Conservation (phyloP, 2,329 filamentous ascomycete species). For the Penicillium sp. region DNA sequence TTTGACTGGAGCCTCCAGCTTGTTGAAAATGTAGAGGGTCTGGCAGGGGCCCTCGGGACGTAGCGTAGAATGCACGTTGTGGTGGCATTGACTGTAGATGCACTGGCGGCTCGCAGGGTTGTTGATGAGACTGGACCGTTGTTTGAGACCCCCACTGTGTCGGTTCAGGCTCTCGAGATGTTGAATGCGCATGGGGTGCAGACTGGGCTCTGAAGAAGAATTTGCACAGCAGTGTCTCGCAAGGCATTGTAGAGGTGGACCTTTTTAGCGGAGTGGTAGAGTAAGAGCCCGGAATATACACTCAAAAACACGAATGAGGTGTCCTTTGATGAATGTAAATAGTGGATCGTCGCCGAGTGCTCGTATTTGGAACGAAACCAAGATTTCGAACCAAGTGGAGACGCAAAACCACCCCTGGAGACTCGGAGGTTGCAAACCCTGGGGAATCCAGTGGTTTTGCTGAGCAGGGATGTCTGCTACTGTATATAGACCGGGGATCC, state of each 20-base stretch:
- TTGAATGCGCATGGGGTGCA: neutral
- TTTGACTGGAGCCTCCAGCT: neutral
- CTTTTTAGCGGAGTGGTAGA: neutral
- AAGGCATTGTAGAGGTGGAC: neutral
- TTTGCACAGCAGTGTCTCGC: conserved; percentile 10
- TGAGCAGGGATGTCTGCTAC: neutral
- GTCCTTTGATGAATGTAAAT: conserved; percentile 2
- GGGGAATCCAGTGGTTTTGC: neutral
- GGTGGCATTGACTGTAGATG: neutral
- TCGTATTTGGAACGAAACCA: conserved; percentile 12
- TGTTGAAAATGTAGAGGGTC: neutral
- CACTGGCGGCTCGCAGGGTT: neutral
- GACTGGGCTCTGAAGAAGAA: conserved; percentile 4
- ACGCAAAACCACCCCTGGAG: neutral
- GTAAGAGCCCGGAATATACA: conserved; percentile 1
- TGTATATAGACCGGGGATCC: neutral
- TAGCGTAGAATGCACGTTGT: too few relatives aligned
- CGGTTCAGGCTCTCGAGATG: neutral
- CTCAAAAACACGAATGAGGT: conserved; percentile 13
- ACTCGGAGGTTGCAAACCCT: neutral
- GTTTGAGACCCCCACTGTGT: neutral
- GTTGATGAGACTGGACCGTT: neutral
- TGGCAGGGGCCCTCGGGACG: neutral
- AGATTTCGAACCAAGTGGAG: neutral
- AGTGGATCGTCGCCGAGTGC: conserved; percentile 9